Conservation (phyloP, 75 land plant species). For the Cunninghamia lanceolata region DNA sequence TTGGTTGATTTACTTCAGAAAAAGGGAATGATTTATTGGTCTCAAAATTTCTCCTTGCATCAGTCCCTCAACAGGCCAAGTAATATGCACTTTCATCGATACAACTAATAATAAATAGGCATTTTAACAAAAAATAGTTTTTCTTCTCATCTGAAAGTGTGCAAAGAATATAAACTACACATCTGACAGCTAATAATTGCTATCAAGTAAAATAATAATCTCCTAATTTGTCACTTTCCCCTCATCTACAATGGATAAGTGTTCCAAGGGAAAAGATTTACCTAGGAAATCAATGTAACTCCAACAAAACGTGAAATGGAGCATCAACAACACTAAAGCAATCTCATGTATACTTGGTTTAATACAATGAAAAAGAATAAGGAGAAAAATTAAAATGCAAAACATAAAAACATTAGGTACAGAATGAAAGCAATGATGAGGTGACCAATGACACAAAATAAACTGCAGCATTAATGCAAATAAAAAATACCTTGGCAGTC, state of each 20-base stretch:
- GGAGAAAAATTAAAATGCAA: neutral
- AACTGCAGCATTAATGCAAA: neutral
- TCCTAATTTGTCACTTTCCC: too few species aligned
- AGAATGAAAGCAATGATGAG: neutral
- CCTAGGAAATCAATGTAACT: too few species aligned
- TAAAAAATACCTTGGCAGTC: slow-evolving; percentile 37
- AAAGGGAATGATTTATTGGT: neutral
- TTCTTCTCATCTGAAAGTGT: neutral
- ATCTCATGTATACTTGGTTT: neutral
- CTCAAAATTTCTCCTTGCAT: neutral
- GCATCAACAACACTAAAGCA: neutral
- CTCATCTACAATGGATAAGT: neutral
- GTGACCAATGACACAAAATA: neutral
- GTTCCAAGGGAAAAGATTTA: too few species aligned
- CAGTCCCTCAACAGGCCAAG: neutral
- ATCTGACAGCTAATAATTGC: too few species aligned
- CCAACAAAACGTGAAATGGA: neutral
- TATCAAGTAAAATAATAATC: too few species aligned
- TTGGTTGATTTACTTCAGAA: neutral
- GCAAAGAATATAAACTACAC: too few species aligned
- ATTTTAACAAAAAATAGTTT: neutral
- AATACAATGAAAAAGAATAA: neutral
- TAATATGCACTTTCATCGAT: neutral
- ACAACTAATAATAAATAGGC: neutral
- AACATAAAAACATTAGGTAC: neutral